A percentile compares a stretch with the other conserved stretches of the same genome.
Conservation (phyloP, 192 early-diverging fungal genomes). For the Coemansia sp. region DNA sequence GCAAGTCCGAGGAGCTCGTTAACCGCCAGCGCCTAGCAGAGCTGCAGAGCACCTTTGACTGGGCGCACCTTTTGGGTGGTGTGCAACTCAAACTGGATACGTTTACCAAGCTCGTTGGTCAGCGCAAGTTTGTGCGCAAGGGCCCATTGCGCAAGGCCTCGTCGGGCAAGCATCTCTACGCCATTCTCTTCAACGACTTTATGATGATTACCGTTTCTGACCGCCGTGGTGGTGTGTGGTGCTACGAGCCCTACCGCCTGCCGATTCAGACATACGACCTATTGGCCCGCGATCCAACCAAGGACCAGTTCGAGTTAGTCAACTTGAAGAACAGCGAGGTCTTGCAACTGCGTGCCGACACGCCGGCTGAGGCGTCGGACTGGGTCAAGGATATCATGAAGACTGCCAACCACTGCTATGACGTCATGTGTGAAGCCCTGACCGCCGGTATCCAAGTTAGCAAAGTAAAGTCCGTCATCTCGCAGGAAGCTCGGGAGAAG, state of each 20-base stretch:
- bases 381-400: constrained; percentile 54
- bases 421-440: constrained; percentile 51
- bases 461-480: constrained; percentile 56
- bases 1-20: constrained; percentile 54
- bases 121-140: constrained; percentile 56
- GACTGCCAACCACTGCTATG: constrained; percentile 51
- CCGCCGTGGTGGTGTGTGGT: constrained; percentile 48
- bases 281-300: constrained; percentile 47
- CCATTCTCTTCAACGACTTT: constrained; percentile 57
- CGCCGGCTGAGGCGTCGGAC: constrained; percentile 37
- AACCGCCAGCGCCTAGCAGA: constrained; percentile 51
- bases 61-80: constrained; percentile 51
- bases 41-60: constrained; percentile 54
- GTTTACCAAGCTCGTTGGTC: constrained; percentile 52
- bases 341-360: constrained; percentile 50
- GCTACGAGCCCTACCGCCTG: constrained; percentile 52
- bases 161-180: constrained; percentile 52
- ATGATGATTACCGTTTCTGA: constrained; percentile 57
- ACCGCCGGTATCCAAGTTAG: constrained; percentile 54
- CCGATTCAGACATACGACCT: constrained; percentile 55
- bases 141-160: constrained; percentile 54
- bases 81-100: constrained; percentile 54
- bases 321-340: constrained; percentile 52
- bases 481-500: constrained; percentile 43
- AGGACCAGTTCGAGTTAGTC: constrained; percentile 56